Conservation (phyloP, 306 rosid species). For the Ammopiptanthus mongolicus region DNA sequence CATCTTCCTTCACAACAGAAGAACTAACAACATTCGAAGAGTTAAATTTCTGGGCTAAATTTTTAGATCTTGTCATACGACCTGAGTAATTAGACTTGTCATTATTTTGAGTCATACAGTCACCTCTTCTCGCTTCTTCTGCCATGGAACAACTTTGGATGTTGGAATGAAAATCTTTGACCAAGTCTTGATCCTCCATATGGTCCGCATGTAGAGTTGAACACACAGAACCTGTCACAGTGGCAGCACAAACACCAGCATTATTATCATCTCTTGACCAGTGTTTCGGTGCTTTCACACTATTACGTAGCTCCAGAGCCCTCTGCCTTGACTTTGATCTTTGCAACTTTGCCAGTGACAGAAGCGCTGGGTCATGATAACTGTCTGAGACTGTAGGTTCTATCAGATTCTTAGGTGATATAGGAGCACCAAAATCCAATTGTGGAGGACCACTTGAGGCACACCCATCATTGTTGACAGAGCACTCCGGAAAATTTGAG, state of each 20-base stretch:
- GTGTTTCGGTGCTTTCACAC: conserved; percentile 43
- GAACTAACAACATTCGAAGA: conserved; percentile 29
- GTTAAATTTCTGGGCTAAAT: conserved; percentile 28
- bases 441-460: conserved; percentile 33
- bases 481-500: conserved; percentile 35
- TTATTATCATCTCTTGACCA: conserved; percentile 26
- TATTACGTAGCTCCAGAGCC: conserved; percentile 67
- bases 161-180: conserved; percentile 31
- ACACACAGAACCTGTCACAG: conserved; percentile 30
- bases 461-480: conserved; percentile 37
- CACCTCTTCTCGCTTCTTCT: conserved; percentile 35
- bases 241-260: conserved; percentile 28
- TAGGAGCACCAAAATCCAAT: conserved; percentile 26
- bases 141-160: conserved; percentile 29
- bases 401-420: conserved; percentile 41
- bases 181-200: conserved; percentile 31
- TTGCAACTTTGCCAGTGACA: conserved; percentile 71
- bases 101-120: conserved; percentile 21
- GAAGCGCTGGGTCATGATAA: conserved; percentile 44
- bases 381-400: conserved; percentile 33
- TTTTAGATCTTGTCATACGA: conserved; percentile 41
- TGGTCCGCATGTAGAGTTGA: conserved; percentile 33
- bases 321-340: conserved; percentile 87
- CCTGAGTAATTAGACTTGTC: conserved; percentile 20
- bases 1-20: conserved; percentile 26